These are phyloP conservation scores for Linnemannia hyalina DNA, from an alignment of 192 early-diverging fungal genomes.

Conservation along the genomic window DNA sequence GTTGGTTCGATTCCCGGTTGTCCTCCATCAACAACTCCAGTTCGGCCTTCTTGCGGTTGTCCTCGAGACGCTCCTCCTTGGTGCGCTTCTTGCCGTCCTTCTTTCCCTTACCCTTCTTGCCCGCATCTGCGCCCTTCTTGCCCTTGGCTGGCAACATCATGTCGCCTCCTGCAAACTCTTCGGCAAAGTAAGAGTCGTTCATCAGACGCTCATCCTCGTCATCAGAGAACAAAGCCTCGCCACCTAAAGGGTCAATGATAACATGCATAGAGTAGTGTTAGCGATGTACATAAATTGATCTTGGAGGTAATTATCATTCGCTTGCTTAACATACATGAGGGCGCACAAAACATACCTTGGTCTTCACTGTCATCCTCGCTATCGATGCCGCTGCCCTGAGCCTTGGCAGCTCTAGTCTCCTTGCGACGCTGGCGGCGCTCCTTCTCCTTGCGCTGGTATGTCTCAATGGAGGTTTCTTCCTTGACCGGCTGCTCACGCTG, in stretches of 20 bases:
- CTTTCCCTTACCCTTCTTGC: slow-evolving; percentile 57
- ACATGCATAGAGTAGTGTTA: neutral
- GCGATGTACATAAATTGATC: neutral
- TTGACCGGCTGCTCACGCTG: slow-evolving; percentile 60
- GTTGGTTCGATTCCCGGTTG: slow-evolving; percentile 68
- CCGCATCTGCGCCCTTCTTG: slow-evolving; percentile 35
- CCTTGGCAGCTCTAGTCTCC: slow-evolving; percentile 56
- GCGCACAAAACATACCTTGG: neutral
- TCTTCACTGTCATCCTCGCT: slow-evolving; percentile 41
- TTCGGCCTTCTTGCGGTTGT: slow-evolving; percentile 77
- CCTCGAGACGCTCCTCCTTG: slow-evolving; percentile 66
- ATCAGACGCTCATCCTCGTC: slow-evolving; percentile 66
- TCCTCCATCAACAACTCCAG: slow-evolving; percentile 90
- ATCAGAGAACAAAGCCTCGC: slow-evolving; percentile 69
- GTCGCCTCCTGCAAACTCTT: slow-evolving; percentile 47
- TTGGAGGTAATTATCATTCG: neutral
- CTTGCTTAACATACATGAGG: neutral
- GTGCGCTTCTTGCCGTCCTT: slow-evolving; percentile 67
- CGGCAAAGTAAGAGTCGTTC: slow-evolving; percentile 60
- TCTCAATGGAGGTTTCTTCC: slow-evolving; percentile 89
- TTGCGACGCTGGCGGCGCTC: slow-evolving; percentile 81
- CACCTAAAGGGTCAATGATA: slow-evolving; percentile 18
- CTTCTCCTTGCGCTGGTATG: slow-evolving; percentile 84
- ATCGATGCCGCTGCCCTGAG: slow-evolving; percentile 34
- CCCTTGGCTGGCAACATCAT: slow-evolving; percentile 55